phyloP scores from a whole-genome alignment of 2,329 filamentous ascomycete genomes.

The Beauveria sp. region DNA sequence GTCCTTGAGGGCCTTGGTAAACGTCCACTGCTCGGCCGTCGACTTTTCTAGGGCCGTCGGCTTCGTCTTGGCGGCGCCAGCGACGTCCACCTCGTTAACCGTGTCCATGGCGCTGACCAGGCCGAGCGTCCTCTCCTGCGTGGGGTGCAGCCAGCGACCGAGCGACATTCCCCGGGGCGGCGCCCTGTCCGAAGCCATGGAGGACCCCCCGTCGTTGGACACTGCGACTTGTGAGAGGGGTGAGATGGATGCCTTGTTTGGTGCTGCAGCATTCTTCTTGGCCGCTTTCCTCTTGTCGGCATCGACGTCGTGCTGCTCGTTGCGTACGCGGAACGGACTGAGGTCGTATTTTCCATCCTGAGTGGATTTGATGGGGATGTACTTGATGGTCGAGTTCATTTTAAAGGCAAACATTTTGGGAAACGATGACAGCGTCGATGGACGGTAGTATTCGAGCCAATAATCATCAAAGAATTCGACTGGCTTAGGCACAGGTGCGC shows the following conservation, averaged over 20 bases:
- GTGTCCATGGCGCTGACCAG: slow-evolving; percentile 13
- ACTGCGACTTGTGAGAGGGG: slow-evolving; percentile 16
- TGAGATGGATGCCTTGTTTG: slow-evolving; percentile 35
- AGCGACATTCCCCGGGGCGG: slow-evolving; percentile 43
- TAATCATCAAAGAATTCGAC: slow-evolving; percentile 77
- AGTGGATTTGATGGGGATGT: slow-evolving; percentile 67
- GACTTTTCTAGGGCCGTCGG: slow-evolving; percentile 63
- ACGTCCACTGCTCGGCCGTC: slow-evolving; percentile 78
- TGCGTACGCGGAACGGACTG: slow-evolving; percentile 80
- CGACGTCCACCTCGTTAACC: slow-evolving; percentile 14
- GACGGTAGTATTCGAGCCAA: slow-evolving; percentile 95
- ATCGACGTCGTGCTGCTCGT: slow-evolving; percentile 47
- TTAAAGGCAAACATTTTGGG: slow-evolving; percentile 88
- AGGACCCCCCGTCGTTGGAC: slow-evolving; percentile 34
- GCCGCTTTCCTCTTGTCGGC: slow-evolving; percentile 53
- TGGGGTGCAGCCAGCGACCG: slow-evolving; percentile 54
- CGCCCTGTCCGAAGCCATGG: slow-evolving; percentile 30
- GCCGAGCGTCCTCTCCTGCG: slow-evolving; percentile 25
- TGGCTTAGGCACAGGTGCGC: slow-evolving; percentile 32
- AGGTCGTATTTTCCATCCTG: slow-evolving; percentile 71
- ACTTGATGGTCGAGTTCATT: slow-evolving; percentile 82
- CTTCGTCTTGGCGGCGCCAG: slow-evolving; percentile 36
- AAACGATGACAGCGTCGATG: slow-evolving; percentile 78
- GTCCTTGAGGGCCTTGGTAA: slow-evolving; percentile 76
- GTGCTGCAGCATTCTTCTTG: slow-evolving; percentile 64